A percentile compares a stretch with the other conserved stretches of the same genome.
Conservation (phyloP, 805 yeast species). For the Jamesozyma gamospora region DNA sequence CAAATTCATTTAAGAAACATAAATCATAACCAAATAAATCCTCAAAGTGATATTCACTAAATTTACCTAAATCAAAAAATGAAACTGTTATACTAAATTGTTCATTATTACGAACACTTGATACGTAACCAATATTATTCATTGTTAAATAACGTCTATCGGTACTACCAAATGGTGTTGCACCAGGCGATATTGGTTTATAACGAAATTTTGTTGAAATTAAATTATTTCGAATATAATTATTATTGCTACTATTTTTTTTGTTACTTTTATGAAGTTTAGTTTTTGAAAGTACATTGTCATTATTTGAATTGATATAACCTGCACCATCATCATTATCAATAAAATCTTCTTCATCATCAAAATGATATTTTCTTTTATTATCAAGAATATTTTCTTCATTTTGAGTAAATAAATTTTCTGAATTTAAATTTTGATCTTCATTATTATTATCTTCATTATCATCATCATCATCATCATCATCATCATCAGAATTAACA, state of each 20-base stretch:
- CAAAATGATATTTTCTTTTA: slow-evolving; percentile 27
- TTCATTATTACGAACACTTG: slow-evolving; percentile 54
- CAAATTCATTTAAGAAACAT: slow-evolving; percentile 61
- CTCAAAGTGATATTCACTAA: slow-evolving; percentile 76
- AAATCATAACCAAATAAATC: slow-evolving; percentile 65
- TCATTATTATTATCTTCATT: slow-evolving; percentile 2
- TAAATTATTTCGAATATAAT: neutral
- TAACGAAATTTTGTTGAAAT: slow-evolving; percentile 23
- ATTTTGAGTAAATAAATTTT: slow-evolving; percentile 20
- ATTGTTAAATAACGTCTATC: slow-evolving; percentile 71
- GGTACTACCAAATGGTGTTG: slow-evolving; percentile 65
- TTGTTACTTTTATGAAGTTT: neutral
- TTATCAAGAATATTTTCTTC: slow-evolving; percentile 16
- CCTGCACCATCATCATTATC: slow-evolving; percentile 59
- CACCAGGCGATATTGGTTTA: slow-evolving; percentile 74
- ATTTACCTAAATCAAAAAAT: slow-evolving; percentile 69
- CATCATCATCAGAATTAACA: slow-evolving; percentile 23
- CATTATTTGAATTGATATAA: slow-evolving; percentile 18
- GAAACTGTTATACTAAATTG: slow-evolving; percentile 73
- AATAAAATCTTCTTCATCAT: slow-evolving; percentile 35
- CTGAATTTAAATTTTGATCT: slow-evolving; percentile 9
- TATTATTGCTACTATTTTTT: neutral
- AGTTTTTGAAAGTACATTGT: neutral
- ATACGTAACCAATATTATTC: slow-evolving; percentile 71
- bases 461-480: slow-evolving; percentile 16